These are phyloP conservation scores for Pythium aquatile DNA, from an alignment of 352 stramenopile genomes.

Conservation along the genomic window DNA sequence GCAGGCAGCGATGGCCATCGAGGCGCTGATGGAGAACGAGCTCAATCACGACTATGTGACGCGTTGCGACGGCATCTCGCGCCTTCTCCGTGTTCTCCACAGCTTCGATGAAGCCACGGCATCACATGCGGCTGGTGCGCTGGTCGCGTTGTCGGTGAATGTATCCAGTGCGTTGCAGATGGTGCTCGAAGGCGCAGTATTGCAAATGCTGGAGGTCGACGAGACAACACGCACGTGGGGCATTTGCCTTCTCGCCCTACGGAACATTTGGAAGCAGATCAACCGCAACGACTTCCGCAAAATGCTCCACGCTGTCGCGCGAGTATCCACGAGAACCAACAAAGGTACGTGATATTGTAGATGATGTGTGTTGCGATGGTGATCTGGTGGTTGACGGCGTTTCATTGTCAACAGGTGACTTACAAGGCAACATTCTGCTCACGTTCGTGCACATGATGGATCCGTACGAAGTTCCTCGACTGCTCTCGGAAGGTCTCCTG, in stretches of 20 bases:
- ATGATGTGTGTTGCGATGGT: too few species aligned
- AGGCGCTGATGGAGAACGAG: slow-evolving; percentile 83
- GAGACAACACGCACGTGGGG: slow-evolving; percentile 73
- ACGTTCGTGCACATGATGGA: slow-evolving; percentile 92
- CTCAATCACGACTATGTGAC: slow-evolving; percentile 86
- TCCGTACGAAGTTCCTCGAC: slow-evolving; percentile 55
- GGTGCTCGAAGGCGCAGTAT: slow-evolving; percentile 84
- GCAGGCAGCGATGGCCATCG: slow-evolving; percentile 68
- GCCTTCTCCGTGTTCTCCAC: slow-evolving; percentile 73
- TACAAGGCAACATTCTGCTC: slow-evolving; percentile 83
- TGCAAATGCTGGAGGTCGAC: slow-evolving; percentile 88
- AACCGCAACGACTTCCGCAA: slow-evolving; percentile 79
- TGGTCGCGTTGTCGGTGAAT: slow-evolving; percentile 77
- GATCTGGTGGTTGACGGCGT: background rate
- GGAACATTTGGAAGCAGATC: slow-evolving; percentile 90
- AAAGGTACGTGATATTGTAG: slow-evolving; percentile 42
- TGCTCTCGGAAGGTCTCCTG: slow-evolving; percentile 77
- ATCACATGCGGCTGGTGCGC: slow-evolving; percentile 65
- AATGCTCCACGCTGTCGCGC: slow-evolving; percentile 82
- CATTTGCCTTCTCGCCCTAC: slow-evolving; percentile 76
- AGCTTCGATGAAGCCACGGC: slow-evolving; percentile 62
- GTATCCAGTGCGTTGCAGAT: slow-evolving; percentile 82
- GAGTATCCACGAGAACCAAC: slow-evolving; percentile 73
- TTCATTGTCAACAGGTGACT: slow-evolving; percentile 40
- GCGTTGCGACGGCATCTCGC: slow-evolving; percentile 62